Conservation (phyloP, 2,329 filamentous ascomycete species). For the Fusarium torreyae region DNA sequence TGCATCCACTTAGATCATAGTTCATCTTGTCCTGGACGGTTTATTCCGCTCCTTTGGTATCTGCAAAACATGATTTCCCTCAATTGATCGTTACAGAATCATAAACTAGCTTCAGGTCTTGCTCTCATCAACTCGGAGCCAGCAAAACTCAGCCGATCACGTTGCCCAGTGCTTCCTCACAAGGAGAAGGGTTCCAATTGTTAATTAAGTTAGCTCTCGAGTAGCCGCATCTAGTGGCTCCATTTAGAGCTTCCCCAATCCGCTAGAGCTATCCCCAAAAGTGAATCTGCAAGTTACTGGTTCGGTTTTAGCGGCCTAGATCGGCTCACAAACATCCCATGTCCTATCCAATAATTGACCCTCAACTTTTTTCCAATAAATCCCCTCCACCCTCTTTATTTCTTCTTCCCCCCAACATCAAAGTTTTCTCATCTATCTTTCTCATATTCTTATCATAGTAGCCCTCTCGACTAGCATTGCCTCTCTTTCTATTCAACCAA, state of each 20-base stretch:
- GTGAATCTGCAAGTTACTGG: constrained; percentile 23
- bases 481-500: constrained; percentile 37
- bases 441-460: neutral
- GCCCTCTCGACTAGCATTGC: constrained; percentile 44
- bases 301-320: constrained; percentile 45
- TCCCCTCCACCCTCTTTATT: constrained; percentile 29
- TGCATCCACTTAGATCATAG: neutral
- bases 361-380: constrained; percentile 29
- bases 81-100: too few species aligned
- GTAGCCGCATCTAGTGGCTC: constrained; percentile 28
- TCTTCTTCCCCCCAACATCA: constrained; percentile 28
- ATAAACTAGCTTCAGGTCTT: too few species aligned
- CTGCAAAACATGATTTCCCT: too few species aligned
- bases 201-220: neutral
- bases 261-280: constrained; percentile 29
- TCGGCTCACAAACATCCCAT: constrained; percentile 39
- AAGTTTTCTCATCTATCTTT: neutral
- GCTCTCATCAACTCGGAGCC: too few species aligned
- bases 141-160: constrained; percentile 8
- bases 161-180: neutral
- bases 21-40: neutral
- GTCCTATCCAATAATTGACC: constrained; percentile 12
- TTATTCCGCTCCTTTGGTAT: too few species aligned
- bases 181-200: neutral
- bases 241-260: constrained; percentile 29